A percentile compares a stretch with the other conserved stretches of the same genome.
These are phyloP conservation scores for Cylindrodendrum hubeiense DNA, from an alignment of 2,329 filamentous ascomycete species.

Conservation along the genomic window DNA sequence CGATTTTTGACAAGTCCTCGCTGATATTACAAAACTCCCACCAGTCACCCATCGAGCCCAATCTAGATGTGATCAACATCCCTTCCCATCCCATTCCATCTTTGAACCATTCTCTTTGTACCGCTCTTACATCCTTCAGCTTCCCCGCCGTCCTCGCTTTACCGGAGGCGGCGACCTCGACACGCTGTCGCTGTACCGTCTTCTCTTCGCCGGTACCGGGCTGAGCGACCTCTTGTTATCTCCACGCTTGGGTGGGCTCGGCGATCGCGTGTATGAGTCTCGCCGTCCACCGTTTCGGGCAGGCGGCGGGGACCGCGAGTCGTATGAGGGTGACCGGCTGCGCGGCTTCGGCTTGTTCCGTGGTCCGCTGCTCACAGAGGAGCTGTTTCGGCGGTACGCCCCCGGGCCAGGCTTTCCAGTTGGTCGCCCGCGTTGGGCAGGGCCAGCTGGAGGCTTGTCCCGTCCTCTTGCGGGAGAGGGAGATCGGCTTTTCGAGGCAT, in stretches of 20 bases:
- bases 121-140: constrained; percentile 27
- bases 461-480: constrained; percentile 38
- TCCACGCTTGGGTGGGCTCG: constrained; percentile 35
- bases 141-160: constrained; percentile 48
- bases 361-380: constrained; percentile 48
- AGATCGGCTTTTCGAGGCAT: constrained; percentile 40
- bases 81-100: constrained; percentile 24
- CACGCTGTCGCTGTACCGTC: constrained; percentile 48
- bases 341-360: constrained; percentile 39
- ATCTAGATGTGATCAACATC: constrained; percentile 30
- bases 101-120: constrained; percentile 3
- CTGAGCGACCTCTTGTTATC: constrained; percentile 37
- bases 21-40: constrained; percentile 37
- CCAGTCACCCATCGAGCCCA: constrained; percentile 25
- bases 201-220: constrained; percentile 46
- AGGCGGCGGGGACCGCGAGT: constrained; percentile 46
- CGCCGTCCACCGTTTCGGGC: constrained; percentile 37
- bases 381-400: constrained; percentile 48
- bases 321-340: constrained; percentile 49
- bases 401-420: constrained; percentile 32
- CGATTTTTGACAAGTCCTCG: constrained; percentile 38
- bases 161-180: constrained; percentile 48
- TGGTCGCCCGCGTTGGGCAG: constrained; percentile 39
- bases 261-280: constrained; percentile 42
- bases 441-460: constrained; percentile 38